phyloP scores from a whole-genome alignment of 2,329 filamentous ascomycete genomes.

The Colletotrichum sp. region DNA sequence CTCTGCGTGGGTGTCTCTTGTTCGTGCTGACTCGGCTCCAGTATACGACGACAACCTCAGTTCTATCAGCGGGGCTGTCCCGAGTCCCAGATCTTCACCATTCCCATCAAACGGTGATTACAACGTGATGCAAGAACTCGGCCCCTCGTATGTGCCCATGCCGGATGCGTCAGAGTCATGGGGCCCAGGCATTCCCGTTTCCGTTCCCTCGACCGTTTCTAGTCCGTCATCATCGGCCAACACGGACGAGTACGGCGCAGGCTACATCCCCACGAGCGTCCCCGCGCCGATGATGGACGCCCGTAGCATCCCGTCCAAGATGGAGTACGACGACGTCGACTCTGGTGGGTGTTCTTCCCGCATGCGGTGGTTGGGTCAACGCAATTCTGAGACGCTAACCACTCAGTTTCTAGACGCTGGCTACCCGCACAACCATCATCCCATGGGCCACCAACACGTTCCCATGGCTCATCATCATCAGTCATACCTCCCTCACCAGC shows the following conservation, averaged over 20 bases:
- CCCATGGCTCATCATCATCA: conserved; percentile 14
- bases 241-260: conserved; percentile 50
- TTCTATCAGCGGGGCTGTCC: conserved; percentile 41
- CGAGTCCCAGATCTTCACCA: conserved; percentile 50
- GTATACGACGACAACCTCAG: conserved; percentile 48
- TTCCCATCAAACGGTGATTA: conserved; percentile 50
- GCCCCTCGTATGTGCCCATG: conserved; percentile 42
- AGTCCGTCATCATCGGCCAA: conserved; percentile 56
- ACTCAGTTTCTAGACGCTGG: conserved; percentile 33
- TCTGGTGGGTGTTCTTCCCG: conserved; percentile 19
- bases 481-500: conserved; percentile 23
- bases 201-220: conserved; percentile 54
- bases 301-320: conserved; percentile 39
- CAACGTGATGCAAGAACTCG: conserved; percentile 45
- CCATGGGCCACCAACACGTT: conserved; percentile 19
- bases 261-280: conserved; percentile 56
- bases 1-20: conserved; percentile 18
- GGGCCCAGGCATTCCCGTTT: conserved; percentile 47
- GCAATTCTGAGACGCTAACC: conserved; percentile 32
- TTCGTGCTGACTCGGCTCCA: conserved; percentile 27
- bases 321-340: conserved; percentile 42
- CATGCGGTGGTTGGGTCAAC: conserved; percentile 17
- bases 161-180: conserved; percentile 52
- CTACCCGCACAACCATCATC: conserved; percentile 34
- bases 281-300: conserved; percentile 48